Base-by-base conservation (phyloP, 192 early-diverging fungal genomes). In the Linnemannia elongata region DNA sequence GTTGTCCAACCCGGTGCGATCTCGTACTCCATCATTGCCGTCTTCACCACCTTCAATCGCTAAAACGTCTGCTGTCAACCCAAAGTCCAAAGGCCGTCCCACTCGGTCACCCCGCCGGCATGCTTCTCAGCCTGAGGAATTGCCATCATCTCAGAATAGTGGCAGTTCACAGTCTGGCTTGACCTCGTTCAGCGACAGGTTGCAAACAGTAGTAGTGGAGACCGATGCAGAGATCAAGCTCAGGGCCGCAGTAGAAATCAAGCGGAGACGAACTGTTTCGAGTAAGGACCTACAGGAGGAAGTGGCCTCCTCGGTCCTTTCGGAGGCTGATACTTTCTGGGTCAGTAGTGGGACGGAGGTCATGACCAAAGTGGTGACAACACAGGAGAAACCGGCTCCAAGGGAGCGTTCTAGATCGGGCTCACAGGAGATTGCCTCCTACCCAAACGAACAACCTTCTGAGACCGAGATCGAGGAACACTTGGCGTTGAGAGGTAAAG, bases 301-400 rank as follows among this genome's bases (percentile, higher is more conserved):
- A 12, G 82, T 84, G 4, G 27, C 30, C 5, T 75, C 82, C 0
- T 84, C 82, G 9, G 38, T 84, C 18, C 17, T 18, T 52, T 52
- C 49, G 33, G 77, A 75, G 35, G 82, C 80, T 10, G 78, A 85
- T 22, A 72, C 70, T 8, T 85, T 85, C 42, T 85, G 77, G 78
- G 77, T 74, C 27, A 39, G 77, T 35, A 72, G 17, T 57, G 42
- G 9, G 13, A 27, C 15, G 10, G 9, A 27, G 20, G 45, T 38
- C 3, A 20, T 71, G 13, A 42, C 20, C 17, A 15, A 63, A 17
- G 24, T 72, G 33, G 41, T 39, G 41, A 20, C 20, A 42, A 22
- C 24, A 72, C 7, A 33, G 30, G 30, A 66, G 30, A 66, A 33
- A 33, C 1, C 27, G 3, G 13, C 3, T 13, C 12, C 60, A 15